Percentiles rank a stretch among this genome's conserved stretches.
Conservation (phyloP, 805 yeast genomes). For the Zygoascus ofunaensis region DNA sequence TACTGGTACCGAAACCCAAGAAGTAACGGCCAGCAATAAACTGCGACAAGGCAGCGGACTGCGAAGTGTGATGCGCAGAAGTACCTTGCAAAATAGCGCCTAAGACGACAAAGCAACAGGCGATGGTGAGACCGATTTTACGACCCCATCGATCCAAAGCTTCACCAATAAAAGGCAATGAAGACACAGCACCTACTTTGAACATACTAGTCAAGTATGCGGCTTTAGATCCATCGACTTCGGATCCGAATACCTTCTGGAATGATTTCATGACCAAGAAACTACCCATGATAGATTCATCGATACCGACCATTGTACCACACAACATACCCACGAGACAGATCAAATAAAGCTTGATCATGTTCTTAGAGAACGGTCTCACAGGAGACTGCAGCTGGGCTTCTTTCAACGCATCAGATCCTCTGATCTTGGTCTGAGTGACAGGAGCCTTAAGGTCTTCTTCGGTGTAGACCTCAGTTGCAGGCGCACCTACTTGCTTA, state of each 20-base stretch:
- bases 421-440: no score
- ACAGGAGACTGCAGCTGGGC: no score
- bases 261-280: slow-evolving; percentile 9
- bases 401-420: no score
- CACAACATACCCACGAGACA: neutral
- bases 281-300: slow-evolving; percentile 10
- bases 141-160: slow-evolving; percentile 11
- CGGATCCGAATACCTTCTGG: slow-evolving; percentile 10
- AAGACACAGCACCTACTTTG: slow-evolving; percentile 12
- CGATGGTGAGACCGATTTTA: slow-evolving; percentile 10
- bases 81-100: slow-evolving; percentile 12
- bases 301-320: slow-evolving; percentile 3
- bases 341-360: neutral
- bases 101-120: slow-evolving; percentile 5
- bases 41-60: slow-evolving; percentile 5
- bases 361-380: neutral
- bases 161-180: slow-evolving; percentile 11
- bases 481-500: no score
- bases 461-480: no score
- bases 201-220: slow-evolving; percentile 10
- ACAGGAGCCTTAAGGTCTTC: no score
- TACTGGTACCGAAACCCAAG: slow-evolving; percentile 11
- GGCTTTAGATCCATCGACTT: slow-evolving; percentile 10
- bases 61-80: slow-evolving; percentile 1
- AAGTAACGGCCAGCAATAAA: slow-evolving; percentile 13